phyloP scores from a whole-genome alignment of 1,139 yeast species.

The Geotrichum restrictum region DNA sequence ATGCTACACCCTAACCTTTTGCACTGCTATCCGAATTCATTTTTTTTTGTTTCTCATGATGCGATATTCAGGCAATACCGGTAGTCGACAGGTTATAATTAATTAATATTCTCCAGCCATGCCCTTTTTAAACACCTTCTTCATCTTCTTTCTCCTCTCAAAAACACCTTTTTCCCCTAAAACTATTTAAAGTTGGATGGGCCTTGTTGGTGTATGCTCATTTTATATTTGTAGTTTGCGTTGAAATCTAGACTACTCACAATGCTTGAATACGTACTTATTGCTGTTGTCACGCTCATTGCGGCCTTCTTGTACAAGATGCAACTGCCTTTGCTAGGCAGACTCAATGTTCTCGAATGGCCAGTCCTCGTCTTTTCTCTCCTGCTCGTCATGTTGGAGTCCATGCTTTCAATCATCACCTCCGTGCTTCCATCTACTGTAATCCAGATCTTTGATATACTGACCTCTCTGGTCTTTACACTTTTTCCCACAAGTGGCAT shows the following conservation, averaged over 20 bases:
- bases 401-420: constrained; percentile 35
- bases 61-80: no score
- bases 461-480: constrained; percentile 24
- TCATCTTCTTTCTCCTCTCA: neutral
- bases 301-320: constrained; percentile 22
- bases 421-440: constrained; percentile 34
- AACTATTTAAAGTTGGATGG: neutral
- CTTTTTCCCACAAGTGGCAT: constrained; percentile 24
- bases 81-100: neutral
- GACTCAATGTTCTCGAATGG: constrained; percentile 34
- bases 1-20: neutral
- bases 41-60: neutral
- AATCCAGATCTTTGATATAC: constrained; percentile 30
- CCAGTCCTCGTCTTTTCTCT: constrained; percentile 36
- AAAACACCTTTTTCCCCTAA: neutral
- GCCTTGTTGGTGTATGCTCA: neutral
- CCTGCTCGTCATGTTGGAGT: constrained; percentile 35
- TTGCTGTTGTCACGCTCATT: neutral
- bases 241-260: neutral
- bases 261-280: neutral
- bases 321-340: constrained; percentile 33
- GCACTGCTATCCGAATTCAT: neutral
- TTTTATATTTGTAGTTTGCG: neutral
- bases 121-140: neutral
- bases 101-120: neutral